Evolutionary conservation across 495 filamentous ascomycete species (phyloP).

Genomic region (Endocarpon pusillum): DNA sequence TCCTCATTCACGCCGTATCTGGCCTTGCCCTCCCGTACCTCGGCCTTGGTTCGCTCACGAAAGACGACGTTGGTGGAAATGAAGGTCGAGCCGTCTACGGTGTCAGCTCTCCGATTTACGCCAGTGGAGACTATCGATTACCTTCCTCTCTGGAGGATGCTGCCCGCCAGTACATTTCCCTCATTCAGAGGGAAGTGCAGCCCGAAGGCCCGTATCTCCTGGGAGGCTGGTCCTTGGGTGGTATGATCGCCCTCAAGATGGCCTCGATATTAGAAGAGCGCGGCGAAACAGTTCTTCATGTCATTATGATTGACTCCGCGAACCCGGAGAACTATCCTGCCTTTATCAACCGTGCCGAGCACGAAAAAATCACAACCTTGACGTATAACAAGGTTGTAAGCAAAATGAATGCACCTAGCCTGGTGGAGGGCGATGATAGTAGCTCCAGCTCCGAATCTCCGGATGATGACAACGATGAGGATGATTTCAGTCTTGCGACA

Average conservation of each 20-base stretch:
- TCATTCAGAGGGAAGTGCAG: slow-evolving; percentile 19
- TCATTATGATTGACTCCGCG: slow-evolving; percentile 22
- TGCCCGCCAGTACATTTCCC: slow-evolving; percentile 8
- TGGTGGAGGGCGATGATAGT: slow-evolving; percentile 1
- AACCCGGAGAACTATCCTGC: slow-evolving; percentile 10
- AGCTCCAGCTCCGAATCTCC: slow-evolving; percentile 3
- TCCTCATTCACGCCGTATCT: slow-evolving; percentile 14
- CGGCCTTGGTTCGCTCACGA: slow-evolving; percentile 10
- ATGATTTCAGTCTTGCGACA: slow-evolving; percentile 6
- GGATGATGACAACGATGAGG: slow-evolving; percentile 6
- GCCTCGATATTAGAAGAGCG: slow-evolving; percentile 14
- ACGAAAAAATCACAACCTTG: slow-evolving; percentile 7
- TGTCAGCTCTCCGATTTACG: slow-evolving; percentile 11
- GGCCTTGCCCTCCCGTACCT: slow-evolving; percentile 14
- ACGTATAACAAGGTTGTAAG: slow-evolving; percentile 11
- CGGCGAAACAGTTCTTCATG: slow-evolving; percentile 15
- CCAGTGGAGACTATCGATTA: slow-evolving; percentile 5
- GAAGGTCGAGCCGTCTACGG: slow-evolving; percentile 9
- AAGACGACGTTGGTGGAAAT: background rate
- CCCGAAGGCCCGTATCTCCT: slow-evolving; percentile 50
- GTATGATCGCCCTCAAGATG: slow-evolving; percentile 25
- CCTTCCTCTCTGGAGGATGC: slow-evolving; percentile 8
- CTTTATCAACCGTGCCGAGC: slow-evolving; percentile 7
- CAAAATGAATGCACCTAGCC: slow-evolving; percentile 4
- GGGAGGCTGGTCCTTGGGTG: slow-evolving; percentile 38